Conservation (phyloP, 1,139 yeast species). For the Geotrichum citri-aurantii region DNA sequence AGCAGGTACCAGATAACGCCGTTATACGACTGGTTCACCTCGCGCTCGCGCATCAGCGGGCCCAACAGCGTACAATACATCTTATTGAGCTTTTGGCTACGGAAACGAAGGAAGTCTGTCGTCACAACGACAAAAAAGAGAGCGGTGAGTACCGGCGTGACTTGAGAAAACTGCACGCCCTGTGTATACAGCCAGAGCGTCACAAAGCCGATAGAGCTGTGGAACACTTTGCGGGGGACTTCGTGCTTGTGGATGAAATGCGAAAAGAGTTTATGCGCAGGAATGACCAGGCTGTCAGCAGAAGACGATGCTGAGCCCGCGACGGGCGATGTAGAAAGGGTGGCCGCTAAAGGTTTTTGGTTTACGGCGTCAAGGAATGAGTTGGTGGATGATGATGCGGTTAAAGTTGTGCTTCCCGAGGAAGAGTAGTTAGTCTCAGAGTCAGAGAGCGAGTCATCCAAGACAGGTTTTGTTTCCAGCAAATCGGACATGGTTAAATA, state of each 20-base stretch:
- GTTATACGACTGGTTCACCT: conserved; percentile 52
- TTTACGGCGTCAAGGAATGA: neutral
- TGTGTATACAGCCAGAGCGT: conserved; percentile 66
- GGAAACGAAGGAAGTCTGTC: conserved; percentile 67
- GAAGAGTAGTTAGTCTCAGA: conserved; percentile 1
- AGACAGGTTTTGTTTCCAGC: neutral
- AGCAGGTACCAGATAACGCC: conserved; percentile 83
- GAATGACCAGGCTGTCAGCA: conserved; percentile 20
- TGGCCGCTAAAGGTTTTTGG: neutral
- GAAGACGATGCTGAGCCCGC: neutral
- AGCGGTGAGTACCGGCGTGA: conserved; percentile 48
- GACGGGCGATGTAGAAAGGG: neutral
- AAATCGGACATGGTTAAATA: neutral
- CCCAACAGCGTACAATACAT: conserved; percentile 63
- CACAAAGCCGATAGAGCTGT: conserved; percentile 79
- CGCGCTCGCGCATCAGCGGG: conserved; percentile 77
- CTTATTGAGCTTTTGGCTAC: conserved; percentile 54
- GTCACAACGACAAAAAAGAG: conserved; percentile 52
- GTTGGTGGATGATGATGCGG: conserved; percentile 2
- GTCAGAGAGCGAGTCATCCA: neutral
- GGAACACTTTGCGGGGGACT: conserved; percentile 78
- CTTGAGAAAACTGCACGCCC: conserved; percentile 51
- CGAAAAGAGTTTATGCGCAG: conserved; percentile 40
- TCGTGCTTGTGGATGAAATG: conserved; percentile 70
- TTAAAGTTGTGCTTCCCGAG: neutral